These are phyloP conservation scores for Colletotrichum salicis DNA, from an alignment of 2,329 filamentous ascomycete species.

Conservation along the genomic window DNA sequence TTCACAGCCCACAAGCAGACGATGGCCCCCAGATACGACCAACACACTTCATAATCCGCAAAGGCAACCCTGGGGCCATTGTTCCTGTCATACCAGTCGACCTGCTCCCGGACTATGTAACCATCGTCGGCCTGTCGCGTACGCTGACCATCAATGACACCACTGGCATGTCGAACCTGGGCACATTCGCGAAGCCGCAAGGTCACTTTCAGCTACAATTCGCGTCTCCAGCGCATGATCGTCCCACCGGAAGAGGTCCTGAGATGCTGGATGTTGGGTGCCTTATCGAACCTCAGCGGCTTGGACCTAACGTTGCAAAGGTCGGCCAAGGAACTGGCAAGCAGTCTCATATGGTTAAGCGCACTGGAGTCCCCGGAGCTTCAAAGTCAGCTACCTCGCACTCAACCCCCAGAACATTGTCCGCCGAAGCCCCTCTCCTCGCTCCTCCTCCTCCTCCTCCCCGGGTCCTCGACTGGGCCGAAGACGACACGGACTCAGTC, in stretches of 20 bases:
- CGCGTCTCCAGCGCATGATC: neutral
- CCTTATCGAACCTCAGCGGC: neutral
- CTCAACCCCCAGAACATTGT: neutral
- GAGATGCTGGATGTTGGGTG: neutral
- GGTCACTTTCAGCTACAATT: slow-evolving; percentile 26
- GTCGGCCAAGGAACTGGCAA: too few species aligned
- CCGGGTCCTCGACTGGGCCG: slow-evolving; percentile 30
- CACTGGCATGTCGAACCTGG: slow-evolving; percentile 51
- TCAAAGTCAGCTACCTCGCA: neutral
- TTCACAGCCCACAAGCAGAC: slow-evolving; percentile 24
- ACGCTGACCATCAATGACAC: slow-evolving; percentile 51
- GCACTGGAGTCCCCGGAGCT: neutral
- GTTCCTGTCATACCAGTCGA: slow-evolving; percentile 67
- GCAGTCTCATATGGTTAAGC: neutral
- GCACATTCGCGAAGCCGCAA: slow-evolving; percentile 40
- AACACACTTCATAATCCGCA: slow-evolving; percentile 54
- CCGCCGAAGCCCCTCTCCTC: neutral
- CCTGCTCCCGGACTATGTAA: slow-evolving; percentile 59
- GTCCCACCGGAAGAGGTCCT: neutral
- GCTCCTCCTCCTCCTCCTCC: neutral
- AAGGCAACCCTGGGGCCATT: slow-evolving; percentile 46
- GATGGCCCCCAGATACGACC: slow-evolving; percentile 34
- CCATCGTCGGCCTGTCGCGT: slow-evolving; percentile 56
- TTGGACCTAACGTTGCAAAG: neutral
- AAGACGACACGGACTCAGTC: slow-evolving; percentile 28